phyloP scores from a whole-genome alignment of 2,329 filamentous ascomycete species.

The Fusarium setosum region DNA sequence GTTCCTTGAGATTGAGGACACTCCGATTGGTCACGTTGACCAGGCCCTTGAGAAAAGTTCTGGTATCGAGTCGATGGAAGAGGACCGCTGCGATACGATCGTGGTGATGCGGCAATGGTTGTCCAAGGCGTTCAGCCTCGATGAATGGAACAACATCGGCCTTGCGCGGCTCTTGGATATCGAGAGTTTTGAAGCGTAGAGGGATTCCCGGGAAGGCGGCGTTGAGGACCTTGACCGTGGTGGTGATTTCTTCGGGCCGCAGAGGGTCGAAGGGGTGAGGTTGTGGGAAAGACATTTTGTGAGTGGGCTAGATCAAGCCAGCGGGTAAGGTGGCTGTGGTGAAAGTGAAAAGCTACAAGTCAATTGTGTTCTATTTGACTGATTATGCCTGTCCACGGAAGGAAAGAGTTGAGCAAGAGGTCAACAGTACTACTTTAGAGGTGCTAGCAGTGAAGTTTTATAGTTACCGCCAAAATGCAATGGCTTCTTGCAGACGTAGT shows the following conservation, averaged over 20 bases:
- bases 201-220: not conserved
- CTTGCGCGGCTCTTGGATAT: conserved; percentile 12
- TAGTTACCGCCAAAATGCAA: no score
- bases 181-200: conserved; percentile 7
- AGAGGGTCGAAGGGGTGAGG: conserved; percentile 18
- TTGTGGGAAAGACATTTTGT: no score
- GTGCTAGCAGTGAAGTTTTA: no score
- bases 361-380: no score
- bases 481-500: no score
- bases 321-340: no score
- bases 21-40: not conserved
- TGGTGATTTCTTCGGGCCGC: conserved; percentile 1
- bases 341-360: no score
- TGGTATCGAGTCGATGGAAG: not conserved
- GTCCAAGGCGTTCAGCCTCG: conserved; percentile 5
- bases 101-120: not conserved
- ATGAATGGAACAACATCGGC: conserved; percentile 5
- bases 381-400: no score
- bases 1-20: not conserved
- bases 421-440: no score
- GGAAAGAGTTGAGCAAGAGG: no score
- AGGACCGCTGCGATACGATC: not conserved
- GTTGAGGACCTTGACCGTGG: not conserved
- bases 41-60: not conserved
- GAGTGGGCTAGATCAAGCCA: no score